Evolutionary conservation across 148 eudicot genomes (phyloP).

Genomic region (Fagopyrum tataricum): DNA sequence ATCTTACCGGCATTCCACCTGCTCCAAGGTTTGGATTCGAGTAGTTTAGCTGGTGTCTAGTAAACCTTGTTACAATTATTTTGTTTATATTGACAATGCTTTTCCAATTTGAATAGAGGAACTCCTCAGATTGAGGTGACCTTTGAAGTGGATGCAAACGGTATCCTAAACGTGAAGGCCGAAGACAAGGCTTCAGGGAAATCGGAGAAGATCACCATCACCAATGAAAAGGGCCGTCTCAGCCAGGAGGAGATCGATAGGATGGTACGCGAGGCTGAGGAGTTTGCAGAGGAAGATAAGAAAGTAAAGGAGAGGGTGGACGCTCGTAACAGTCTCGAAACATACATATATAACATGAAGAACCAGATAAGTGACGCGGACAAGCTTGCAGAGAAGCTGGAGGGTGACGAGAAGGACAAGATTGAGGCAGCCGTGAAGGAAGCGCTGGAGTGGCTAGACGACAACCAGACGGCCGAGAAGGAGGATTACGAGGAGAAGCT

Average conservation of each 20-base stretch:
- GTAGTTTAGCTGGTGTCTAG: neutral
- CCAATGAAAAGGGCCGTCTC: conserved; percentile 52
- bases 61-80: neutral
- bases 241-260: conserved; percentile 52
- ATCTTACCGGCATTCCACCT: conserved; percentile 23
- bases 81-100: neutral
- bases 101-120: conserved; percentile 27
- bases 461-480: conserved; percentile 48
- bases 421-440: conserved; percentile 46
- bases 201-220: conserved; percentile 46
- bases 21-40: conserved; percentile 19
- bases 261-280: conserved; percentile 57
- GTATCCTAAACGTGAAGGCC: conserved; percentile 47
- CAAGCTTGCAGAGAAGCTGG: conserved; percentile 50
- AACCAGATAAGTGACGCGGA: conserved; percentile 42
- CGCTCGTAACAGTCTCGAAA: conserved; percentile 45
- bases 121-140: conserved; percentile 49
- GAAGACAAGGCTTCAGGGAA: conserved; percentile 54
- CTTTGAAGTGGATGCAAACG: conserved; percentile 46
- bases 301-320: conserved; percentile 49
- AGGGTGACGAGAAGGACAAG: conserved; percentile 51
- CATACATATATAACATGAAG: conserved; percentile 53
- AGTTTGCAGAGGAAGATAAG: conserved; percentile 53
- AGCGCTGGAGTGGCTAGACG: conserved; percentile 58
- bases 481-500: conserved; percentile 61